Base-by-base conservation (phyloP, 306 rosid species). In the Quillaja saponaria region DNA sequence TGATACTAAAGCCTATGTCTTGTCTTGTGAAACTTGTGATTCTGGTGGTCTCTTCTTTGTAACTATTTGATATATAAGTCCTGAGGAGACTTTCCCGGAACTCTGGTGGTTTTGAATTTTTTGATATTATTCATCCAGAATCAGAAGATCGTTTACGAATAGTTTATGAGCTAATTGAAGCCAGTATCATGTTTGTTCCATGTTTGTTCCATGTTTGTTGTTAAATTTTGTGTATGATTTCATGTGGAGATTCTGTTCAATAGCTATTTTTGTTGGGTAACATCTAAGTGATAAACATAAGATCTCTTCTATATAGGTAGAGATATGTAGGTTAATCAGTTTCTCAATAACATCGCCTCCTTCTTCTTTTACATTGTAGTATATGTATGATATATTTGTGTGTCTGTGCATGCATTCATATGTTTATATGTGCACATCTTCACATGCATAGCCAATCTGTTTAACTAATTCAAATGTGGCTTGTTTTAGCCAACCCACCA, bases 1-100 rank as follows among this genome's bases (percentile, higher is more conserved):
- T n/a, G n/a, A n/a, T n/a, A n/a, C n/a, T n/a, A n/a, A n/a, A n/a
- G n/a, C n/a, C n/a, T n/a, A n/a, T n/a, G n/a, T n/a, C n/a, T n/a
- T 34, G 14, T 34, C 46, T 11, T 57, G 48, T 41, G 49, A 40
- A 20, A 13, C 50, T 41, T 58, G 18, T 7, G 51, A 59, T 51
- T 21, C 14, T 42, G 11, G 38, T 39, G 63, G 49, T 40, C 49
- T 20, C 7, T 13, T n/a, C 3, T 39, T 40, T 58, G 35, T 20
- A 6, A 19, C 13, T n/a, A n/a, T n/a, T n/a, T 14, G 0, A 18
- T 18, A 46, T 6, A 18, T 58, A 35, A 13, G 40, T 59, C 34
- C 8, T n/a, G 18, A 21, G 13, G 21, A 59, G 37, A 11, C 3
- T 41, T 59, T n/a, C n/a, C 13, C 13, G n/a, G 39, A 41, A 20